Percentiles rank a stretch among this genome's conserved stretches.
phyloP scores from a whole-genome alignment of 2,329 filamentous ascomycete species.

The Ceratocystis colombiana region DNA sequence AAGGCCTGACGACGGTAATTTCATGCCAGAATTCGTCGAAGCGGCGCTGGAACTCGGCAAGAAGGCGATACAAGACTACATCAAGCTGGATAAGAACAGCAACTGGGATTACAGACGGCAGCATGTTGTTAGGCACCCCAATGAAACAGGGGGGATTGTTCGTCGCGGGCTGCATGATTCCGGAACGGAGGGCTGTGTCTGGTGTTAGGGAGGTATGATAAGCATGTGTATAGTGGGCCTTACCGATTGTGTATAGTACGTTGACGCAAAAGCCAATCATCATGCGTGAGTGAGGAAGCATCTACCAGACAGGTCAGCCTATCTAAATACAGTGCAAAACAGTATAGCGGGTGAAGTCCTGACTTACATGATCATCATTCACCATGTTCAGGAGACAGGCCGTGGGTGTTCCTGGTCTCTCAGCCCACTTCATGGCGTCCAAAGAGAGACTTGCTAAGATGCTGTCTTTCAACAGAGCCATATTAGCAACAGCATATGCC shows the following conservation, averaged over 20 bases:
- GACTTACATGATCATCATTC: constrained; percentile 3
- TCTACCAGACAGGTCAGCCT: neutral
- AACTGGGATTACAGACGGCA: neutral
- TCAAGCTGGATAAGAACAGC: constrained; percentile 9
- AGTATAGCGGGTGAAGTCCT: neutral
- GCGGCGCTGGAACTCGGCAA: constrained; percentile 17
- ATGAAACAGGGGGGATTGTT: neutral
- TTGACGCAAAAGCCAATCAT: constrained; percentile 8
- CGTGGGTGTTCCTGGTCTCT: neutral
- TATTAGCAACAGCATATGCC: neutral
- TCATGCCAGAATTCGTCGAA: constrained; percentile 16
- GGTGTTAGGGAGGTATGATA: neutral
- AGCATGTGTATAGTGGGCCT: neutral
- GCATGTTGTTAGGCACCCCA: neutral
- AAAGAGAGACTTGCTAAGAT: neutral
- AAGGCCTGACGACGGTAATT: neutral
- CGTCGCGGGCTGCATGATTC: neutral
- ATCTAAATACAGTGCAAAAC: neutral
- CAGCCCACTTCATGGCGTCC: neutral
- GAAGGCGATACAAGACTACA: neutral
- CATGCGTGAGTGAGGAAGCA: neutral
- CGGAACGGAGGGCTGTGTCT: neutral
- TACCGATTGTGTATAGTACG: neutral
- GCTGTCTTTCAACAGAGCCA: neutral
- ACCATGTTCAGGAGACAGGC: neutral